Evolutionary conservation across 2,329 filamentous ascomycete genomes (phyloP).

Genomic region (Xylariaceae sp.): DNA sequence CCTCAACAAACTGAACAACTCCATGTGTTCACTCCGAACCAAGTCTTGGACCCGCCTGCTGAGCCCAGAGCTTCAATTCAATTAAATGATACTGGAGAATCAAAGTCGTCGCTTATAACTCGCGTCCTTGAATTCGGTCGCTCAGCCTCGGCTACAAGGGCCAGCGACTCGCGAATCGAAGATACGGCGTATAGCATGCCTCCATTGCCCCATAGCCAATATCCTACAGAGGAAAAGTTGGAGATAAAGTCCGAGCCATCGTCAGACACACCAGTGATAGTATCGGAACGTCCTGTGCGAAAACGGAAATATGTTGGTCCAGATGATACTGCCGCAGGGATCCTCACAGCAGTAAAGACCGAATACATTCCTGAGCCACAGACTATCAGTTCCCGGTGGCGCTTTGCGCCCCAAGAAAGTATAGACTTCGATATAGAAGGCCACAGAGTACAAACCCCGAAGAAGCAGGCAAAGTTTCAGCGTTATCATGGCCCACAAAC

Average conservation of each 20-base stretch:
- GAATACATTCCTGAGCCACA: slow-evolving; percentile 36
- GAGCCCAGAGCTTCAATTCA: not conserved
- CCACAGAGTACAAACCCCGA: slow-evolving; percentile 38
- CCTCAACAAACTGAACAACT: not conserved
- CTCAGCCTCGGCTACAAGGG: not conserved
- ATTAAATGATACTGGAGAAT: not conserved
- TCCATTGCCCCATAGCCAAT: slow-evolving; percentile 22
- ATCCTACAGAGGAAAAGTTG: not conserved
- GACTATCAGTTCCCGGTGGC: slow-evolving; percentile 23
- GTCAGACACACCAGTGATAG: slow-evolving; percentile 47
- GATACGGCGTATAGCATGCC: slow-evolving; percentile 26
- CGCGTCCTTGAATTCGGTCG: not conserved
- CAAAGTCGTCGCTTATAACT: not conserved
- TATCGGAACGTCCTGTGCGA: slow-evolving; percentile 45
- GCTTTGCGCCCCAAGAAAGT: slow-evolving; percentile 46
- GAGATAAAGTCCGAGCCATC: slow-evolving; percentile 47
- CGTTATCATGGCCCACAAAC: not conserved
- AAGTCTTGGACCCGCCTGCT: not conserved
- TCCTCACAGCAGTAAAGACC: slow-evolving; percentile 37
- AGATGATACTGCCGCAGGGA: slow-evolving; percentile 21
- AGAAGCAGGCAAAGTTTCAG: slow-evolving; percentile 31
- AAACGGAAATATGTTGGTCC: slow-evolving; percentile 40
- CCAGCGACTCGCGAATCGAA: not conserved
- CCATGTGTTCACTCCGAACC: not conserved
- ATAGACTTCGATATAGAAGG: slow-evolving; percentile 54